Conservation (phyloP, 257 asterid genomes). For the Anisodus tanguticus region DNA sequence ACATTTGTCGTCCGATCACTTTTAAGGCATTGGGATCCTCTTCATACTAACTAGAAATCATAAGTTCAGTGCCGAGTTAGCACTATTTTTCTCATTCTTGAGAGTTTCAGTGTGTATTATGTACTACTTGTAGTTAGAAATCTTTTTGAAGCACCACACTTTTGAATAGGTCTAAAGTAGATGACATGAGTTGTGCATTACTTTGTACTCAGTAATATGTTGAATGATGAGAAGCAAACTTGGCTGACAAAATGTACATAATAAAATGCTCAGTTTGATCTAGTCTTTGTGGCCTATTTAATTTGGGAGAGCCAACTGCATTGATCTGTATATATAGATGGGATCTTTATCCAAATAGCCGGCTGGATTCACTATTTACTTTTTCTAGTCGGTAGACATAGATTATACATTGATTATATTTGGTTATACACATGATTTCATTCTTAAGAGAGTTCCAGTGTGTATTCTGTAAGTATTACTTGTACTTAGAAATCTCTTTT, state of each 20-base stretch:
- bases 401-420: no score
- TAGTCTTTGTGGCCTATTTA: neutral
- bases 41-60: conserved; percentile 16
- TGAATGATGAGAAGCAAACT: conserved; percentile 7
- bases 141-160: conserved; percentile 1
- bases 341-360: no score
- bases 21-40: conserved; percentile 45
- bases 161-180: neutral
- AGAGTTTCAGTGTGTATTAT: neutral
- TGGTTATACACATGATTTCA: no score
- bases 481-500: no score
- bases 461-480: no score
- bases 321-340: neutral
- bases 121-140: neutral
- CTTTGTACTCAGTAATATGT: conserved; percentile 9
- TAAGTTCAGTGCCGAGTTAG: neutral
- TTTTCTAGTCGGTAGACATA: no score
- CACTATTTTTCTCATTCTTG: conserved; percentile 17
- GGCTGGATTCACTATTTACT: no score
- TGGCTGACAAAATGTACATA: neutral
- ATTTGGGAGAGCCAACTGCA: neutral
- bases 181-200: neutral
- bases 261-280: neutral
- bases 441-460: no score
- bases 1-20: conserved; percentile 60